Evolutionary conservation across 2,329 filamentous ascomycete species (phyloP).

Genomic region (Fusarium falciforme): DNA sequence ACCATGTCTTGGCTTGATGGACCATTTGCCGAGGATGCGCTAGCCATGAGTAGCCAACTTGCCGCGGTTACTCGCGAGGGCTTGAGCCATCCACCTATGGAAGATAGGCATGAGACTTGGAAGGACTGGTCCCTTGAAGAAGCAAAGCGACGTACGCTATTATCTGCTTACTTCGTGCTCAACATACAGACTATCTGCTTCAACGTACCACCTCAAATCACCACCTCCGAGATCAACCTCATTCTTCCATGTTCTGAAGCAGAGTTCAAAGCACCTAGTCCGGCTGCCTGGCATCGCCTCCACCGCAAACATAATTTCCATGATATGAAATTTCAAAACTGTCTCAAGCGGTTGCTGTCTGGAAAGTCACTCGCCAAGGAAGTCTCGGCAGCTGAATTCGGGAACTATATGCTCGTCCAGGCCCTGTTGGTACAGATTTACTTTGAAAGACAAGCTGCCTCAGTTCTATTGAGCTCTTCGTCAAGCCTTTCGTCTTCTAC

Average conservation of each 20-base stretch:
- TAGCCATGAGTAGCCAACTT: not conserved
- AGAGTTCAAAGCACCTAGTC: not conserved
- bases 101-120: not conserved
- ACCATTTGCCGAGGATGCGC: not conserved
- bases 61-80: not conserved
- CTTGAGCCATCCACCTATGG: not conserved
- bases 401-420: not conserved
- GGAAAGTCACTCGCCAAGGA: not conserved
- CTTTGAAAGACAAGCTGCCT: not conserved
- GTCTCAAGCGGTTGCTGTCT: not conserved
- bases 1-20: not conserved
- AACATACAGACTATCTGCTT: conserved; percentile 72
- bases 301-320: not conserved
- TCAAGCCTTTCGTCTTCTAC: not conserved
- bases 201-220: conserved; percentile 68
- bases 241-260: not conserved
- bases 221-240: conserved; percentile 46
- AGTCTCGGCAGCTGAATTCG: not conserved
- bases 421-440: not conserved
- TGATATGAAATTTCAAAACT: not conserved
- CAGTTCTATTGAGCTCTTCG: not conserved
- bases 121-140: not conserved
- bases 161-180: conserved; percentile 62
- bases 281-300: not conserved
- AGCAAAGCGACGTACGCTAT: conserved; percentile 44